Percentiles rank a stretch among this genome's conserved stretches.
Evolutionary conservation across 805 yeast species (phyloP).

Genomic region (Wickerhamomyces sydowiorum): DNA sequence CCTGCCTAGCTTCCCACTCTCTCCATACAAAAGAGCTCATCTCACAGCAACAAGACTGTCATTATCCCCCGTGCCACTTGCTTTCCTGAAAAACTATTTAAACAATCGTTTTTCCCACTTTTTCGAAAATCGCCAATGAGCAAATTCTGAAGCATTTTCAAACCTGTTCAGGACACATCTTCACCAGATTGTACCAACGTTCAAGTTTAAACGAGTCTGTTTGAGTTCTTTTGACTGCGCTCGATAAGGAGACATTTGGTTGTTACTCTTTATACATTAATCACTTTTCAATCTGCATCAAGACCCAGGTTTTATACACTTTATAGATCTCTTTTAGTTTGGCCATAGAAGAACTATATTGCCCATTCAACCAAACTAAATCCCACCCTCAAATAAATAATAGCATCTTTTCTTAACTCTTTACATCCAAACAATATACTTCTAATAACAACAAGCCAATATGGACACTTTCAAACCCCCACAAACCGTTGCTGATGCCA

Average conservation of each 20-base stretch:
- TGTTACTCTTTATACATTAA: conserved; percentile 7
- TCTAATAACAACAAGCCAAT: background rate
- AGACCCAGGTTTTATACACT: background rate
- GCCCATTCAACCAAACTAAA: too few species aligned
- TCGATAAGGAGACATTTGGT: conserved; percentile 9
- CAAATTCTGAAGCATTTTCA: background rate
- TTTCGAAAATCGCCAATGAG: background rate
- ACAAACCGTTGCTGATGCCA: conserved; percentile 24
- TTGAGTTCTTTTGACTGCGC: background rate
- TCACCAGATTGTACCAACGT: too few species aligned
- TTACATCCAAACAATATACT: background rate
- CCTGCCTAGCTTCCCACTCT: too few species aligned
- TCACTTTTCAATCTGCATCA: too few species aligned
- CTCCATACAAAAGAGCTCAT: too few species aligned
- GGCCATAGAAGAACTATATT: background rate
- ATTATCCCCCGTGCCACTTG: too few species aligned
- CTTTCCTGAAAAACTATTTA: conserved; percentile 4
- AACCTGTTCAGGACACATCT: background rate
- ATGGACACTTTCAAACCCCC: conserved; percentile 25
- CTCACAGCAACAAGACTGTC: too few species aligned
- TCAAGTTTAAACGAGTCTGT: background rate
- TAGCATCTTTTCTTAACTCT: background rate
- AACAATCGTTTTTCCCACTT: conserved; percentile 1
- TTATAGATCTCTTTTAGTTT: background rate
- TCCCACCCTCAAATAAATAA: background rate